These are phyloP conservation scores for Sicyos edulis DNA, from an alignment of 306 rosid genomes.

Conservation along the genomic window DNA sequence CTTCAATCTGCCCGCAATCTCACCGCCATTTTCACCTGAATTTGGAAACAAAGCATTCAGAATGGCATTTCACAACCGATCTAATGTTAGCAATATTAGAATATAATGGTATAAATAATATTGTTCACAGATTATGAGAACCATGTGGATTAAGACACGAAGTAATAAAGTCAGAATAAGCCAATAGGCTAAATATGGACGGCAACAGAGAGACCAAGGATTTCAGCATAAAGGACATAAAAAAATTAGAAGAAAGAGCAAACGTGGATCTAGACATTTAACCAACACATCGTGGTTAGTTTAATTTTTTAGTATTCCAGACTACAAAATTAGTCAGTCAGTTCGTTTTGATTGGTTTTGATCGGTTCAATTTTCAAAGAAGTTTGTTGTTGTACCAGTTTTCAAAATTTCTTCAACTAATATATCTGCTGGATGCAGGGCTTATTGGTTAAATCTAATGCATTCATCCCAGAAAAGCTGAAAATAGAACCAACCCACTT, in stretches of 20 bases:
- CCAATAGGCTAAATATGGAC: neutral
- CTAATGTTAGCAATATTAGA: neutral
- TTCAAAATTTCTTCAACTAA: neutral
- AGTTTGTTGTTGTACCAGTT: neutral
- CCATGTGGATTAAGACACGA: neutral
- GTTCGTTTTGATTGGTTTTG: constrained; percentile 7
- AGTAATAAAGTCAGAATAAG: neutral
- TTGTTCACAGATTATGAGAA: neutral
- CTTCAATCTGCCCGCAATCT: constrained; percentile 44
- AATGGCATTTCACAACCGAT: neutral
- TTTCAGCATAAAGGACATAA: too few species aligned
- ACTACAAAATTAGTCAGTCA: neutral
- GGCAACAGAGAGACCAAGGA: neutral
- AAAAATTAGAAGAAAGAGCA: too few species aligned
- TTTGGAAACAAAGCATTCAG: neutral
- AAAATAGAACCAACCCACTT: neutral
- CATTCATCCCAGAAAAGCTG: neutral
- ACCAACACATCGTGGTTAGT: neutral
- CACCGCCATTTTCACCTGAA: neutral
- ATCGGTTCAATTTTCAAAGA: neutral
- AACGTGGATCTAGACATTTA: neutral
- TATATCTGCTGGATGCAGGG: neutral
- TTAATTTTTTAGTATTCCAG: neutral
- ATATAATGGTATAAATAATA: neutral
- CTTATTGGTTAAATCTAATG: constrained; percentile 10